These are phyloP conservation scores for Colletotrichum sp. DNA, from an alignment of 2,329 filamentous ascomycete genomes.

Conservation along the genomic window DNA sequence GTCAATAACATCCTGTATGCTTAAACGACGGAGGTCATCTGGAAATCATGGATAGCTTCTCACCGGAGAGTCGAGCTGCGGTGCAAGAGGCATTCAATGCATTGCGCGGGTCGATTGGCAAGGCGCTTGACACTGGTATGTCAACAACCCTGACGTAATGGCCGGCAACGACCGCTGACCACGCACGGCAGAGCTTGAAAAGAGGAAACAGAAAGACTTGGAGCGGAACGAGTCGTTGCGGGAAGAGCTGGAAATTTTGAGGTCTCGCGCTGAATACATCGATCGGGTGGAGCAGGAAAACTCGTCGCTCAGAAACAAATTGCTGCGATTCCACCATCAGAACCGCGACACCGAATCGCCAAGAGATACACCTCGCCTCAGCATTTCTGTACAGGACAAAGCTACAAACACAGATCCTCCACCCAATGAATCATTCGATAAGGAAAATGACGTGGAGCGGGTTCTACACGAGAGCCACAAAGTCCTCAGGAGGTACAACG, in stretches of 20 bases:
- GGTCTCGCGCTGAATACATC: slow-evolving; percentile 31
- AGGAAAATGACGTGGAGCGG: not conserved
- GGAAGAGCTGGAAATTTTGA: slow-evolving; percentile 40
- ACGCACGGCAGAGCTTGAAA: slow-evolving; percentile 28
- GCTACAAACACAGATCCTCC: slow-evolving; percentile 4
- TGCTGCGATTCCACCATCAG: slow-evolving; percentile 32
- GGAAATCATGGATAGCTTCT: slow-evolving; percentile 42
- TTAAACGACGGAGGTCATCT: not conserved
- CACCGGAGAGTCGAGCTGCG: slow-evolving; percentile 40
- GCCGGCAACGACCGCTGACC: slow-evolving; percentile 17
- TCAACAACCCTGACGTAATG: slow-evolving; percentile 23
- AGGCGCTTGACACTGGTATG: slow-evolving; percentile 40
- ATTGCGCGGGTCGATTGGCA: slow-evolving; percentile 44
- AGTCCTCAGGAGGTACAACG: slow-evolving; percentile 44
- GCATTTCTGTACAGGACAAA: not conserved
- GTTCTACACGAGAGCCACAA: slow-evolving; percentile 25
- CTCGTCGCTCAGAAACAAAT: slow-evolving; percentile 39
- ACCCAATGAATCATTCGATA: not conserved
- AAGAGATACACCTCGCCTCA: not conserved
- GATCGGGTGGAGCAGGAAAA: slow-evolving; percentile 48
- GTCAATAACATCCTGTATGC: not conserved
- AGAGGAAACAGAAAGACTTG: slow-evolving; percentile 16
- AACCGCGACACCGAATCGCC: not conserved
- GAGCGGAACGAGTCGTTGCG: not conserved
- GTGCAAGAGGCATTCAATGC: slow-evolving; percentile 43